Base-by-base conservation (phyloP, 2,329 filamentous ascomycete genomes). In the Neospermospora avenae region DNA sequence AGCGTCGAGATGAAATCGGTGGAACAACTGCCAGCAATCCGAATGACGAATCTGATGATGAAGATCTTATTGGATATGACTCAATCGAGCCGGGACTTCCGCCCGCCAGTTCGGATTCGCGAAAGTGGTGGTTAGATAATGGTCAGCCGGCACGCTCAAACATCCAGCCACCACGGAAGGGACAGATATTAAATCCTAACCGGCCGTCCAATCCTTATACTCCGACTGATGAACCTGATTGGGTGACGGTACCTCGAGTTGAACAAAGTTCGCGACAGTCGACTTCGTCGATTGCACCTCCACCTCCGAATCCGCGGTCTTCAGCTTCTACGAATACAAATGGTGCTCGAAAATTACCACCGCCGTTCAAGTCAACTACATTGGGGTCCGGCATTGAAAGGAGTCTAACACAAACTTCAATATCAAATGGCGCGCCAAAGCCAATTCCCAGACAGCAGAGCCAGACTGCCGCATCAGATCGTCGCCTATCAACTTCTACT, bases 121-220 rank as follows among this genome's bases (percentile, higher is more conserved):
- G 85, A 63, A 87, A 87, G 72, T 89, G 86, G 86, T 89, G 86
- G 86, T 76, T 87, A 25, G 82, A 88, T 57, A 84, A 86, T 68
- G 86, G 86, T 56, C 84, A 89, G 66, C 87, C 90, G 56, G 92
- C 90, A 13, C 87, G 88, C 65, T 92, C 91, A 5, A 81, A 82
- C 16, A 77, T 96, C 39, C 79, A 81, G 61, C 84, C 90, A 8
- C 89, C 91, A 0, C 80, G 81, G 41, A 77, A 79, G 8, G 79
- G 82, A 11, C 81, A 85, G 68, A 77, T 85, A 2, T 81, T 90
- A 22, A 97, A 96, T 72, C 84, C 88, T 1, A 81, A 84, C 34
- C 84, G 90, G 51, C 84, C 85, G 13, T 84, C 89, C 0, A 98
- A 98, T 69, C 95, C 95, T 0, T 98, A 96, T 73, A 82, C 81